Evolutionary conservation across 441 rosid species (phyloP), one percentile per base, ranked within the genome.

Genomic region (Rhodomyrtus psidioides): DNA sequence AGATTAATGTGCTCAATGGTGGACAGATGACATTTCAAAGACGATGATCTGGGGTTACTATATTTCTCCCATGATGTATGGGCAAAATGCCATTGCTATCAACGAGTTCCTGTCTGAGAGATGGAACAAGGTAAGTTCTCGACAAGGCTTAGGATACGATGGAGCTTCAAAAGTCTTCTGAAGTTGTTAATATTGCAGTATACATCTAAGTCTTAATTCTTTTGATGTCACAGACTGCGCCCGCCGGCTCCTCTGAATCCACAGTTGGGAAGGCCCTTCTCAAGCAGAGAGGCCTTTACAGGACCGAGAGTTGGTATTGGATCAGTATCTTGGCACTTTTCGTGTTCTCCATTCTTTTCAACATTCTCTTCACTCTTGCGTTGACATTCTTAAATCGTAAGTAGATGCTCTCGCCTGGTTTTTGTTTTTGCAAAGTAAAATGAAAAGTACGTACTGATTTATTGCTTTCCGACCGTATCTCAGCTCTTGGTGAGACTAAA

Each of bases 21-120:
- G 79, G 79, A 39, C 79, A 70, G 79, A 70, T 70, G 79, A 70
- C 79, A 70, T 70, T 70, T 70, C 79, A 4, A 70, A 6, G 2
- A 13, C n/a, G 17, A 70, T 70, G 79, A 70, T 70, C 79, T 70
- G 79, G 79, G 79, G 94, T 51, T 95, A 93, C 87, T 96, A 93
- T 81, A 19, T 89, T 59, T 97, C 98, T 49, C 99, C 98, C 44
- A 96, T 96, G 98, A 96, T 95, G 94, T 96, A 97, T 85, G 98
- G 99, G 57, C 98, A 97, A 87, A 95, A 95, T 85, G 99, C 99
- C 83, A 92, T 95, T 84, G 95, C 86, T 86, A 90, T 94, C 91
- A 97, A 97, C 55, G 99, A 95, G 85, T 95, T 97, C 91, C 93
- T 94, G 44, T 97, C 95, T 51, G 84, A 95, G 4, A 91, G 98